A percentile compares a stretch with the other conserved stretches of the same genome.
Conservation (phyloP, 305 asterid genomes). For the Solanum hybrid region DNA sequence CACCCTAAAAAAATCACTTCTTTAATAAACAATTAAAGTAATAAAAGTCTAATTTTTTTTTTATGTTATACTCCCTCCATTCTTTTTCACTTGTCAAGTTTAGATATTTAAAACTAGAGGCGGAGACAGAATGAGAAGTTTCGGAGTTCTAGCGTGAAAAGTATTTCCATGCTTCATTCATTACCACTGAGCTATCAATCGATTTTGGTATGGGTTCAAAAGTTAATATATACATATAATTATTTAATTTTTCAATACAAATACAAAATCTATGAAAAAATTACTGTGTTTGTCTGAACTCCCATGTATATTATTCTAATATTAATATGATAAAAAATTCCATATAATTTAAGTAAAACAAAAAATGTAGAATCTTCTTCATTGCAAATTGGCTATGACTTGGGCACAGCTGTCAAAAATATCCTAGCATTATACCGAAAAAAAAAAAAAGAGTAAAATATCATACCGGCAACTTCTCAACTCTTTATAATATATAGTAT, state of each 20-base stretch:
- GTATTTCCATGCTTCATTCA: no score
- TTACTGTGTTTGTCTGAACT: background rate
- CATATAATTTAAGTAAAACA: background rate
- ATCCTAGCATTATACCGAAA: background rate
- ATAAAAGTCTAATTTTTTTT: background rate
- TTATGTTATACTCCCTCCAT: no score
- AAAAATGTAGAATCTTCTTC: background rate
- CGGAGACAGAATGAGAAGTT: no score
- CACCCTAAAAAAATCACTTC: background rate
- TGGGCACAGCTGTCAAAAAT: background rate
- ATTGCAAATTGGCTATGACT: background rate
- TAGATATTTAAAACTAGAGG: no score
- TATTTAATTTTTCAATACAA: no score
- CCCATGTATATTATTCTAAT: background rate
- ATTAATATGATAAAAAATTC: no score
- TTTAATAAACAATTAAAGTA: no score
- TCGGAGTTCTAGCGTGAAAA: background rate
- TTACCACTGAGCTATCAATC: background rate
- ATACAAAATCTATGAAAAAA: no score
- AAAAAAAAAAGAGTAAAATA: background rate
- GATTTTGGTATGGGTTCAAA: fast-evolving
- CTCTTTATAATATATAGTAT: no score
- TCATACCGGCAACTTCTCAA: background rate
- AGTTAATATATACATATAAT: no score
- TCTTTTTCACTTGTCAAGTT: background rate